These are phyloP conservation scores for Pleurotus djamor DNA, from an alignment of 768 basidiomycete genomes.

Conservation along the genomic window DNA sequence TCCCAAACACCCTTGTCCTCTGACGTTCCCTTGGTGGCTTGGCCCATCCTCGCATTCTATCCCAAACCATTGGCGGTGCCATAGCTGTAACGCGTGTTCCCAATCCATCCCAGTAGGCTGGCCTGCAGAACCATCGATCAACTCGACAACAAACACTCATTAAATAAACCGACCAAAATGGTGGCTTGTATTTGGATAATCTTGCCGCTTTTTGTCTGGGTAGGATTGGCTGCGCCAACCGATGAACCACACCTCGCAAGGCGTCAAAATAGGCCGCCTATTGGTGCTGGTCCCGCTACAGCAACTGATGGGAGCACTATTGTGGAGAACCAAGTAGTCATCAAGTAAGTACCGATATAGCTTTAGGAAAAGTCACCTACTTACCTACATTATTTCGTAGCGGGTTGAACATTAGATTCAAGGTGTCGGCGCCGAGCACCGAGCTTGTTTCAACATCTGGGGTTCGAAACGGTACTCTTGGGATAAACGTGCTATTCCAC, in stretches of 20 bases:
- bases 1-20: too few species aligned
- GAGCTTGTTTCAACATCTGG: conserved; percentile 7
- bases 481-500: conserved; percentile 12
- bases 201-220: not conserved
- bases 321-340: conserved; percentile 9
- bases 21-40: not conserved
- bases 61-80: not conserved
- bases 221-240: not conserved
- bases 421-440: conserved; percentile 8
- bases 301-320: conserved; percentile 9
- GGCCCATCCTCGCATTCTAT: not conserved
- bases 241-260: not conserved
- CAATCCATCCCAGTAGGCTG: not conserved
- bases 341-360: conserved; percentile 6
- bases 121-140: not conserved
- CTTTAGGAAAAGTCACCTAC: not conserved
- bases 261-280: not conserved
- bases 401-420: conserved; percentile 9
- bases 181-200: not conserved
- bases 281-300: conserved; percentile 4
- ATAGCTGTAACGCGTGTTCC: not conserved
- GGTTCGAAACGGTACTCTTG: not conserved
- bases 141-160: not conserved
- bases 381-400: not conserved
- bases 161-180: not conserved